phyloP scores from a whole-genome alignment of 176 grass and related monocot genomes.

The Ampelocalamus luodianensis region DNA sequence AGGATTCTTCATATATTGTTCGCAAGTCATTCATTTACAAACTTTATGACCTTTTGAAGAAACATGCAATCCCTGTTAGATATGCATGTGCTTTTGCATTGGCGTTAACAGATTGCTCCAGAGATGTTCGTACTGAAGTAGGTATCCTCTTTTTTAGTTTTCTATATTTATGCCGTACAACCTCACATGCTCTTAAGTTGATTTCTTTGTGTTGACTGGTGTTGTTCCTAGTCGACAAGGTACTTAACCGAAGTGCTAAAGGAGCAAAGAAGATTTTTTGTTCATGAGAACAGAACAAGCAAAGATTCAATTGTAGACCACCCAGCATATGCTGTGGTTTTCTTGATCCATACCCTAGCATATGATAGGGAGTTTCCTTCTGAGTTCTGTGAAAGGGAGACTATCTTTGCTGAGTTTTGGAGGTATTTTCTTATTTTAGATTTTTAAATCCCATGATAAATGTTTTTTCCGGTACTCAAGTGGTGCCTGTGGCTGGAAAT shows the following conservation, averaged over 20 bases:
- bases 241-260: slow-evolving; percentile 79
- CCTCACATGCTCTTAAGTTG: slow-evolving; percentile 17
- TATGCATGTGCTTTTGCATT: slow-evolving; percentile 95
- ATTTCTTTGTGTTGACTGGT: slow-evolving; percentile 32
- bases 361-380: slow-evolving; percentile 62
- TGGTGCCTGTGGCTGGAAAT: slow-evolving; percentile 31
- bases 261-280: slow-evolving; percentile 53
- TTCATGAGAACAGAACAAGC: slow-evolving; percentile 47
- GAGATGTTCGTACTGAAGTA: slow-evolving; percentile 82
- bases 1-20: slow-evolving; percentile 83
- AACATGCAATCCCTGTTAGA: slow-evolving; percentile 67
- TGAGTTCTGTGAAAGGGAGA: slow-evolving; percentile 55
- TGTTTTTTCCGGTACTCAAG: slow-evolving; percentile 12
- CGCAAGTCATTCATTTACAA: slow-evolving; percentile 74
- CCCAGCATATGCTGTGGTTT: slow-evolving; percentile 86
- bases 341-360: slow-evolving; percentile 76
- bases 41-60: slow-evolving; percentile 72
- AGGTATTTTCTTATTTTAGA: slow-evolving; percentile 63
- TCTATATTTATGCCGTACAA: slow-evolving; percentile 14
- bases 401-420: slow-evolving; percentile 61
- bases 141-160: slow-evolving; percentile 40
- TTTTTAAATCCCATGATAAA: neutral
- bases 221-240: slow-evolving; percentile 56
- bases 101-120: slow-evolving; percentile 67
- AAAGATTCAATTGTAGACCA: slow-evolving; percentile 63